A percentile compares a stretch with the other conserved stretches of the same genome.
These are phyloP conservation scores for Acacia crassicarpa DNA, from an alignment of 306 rosid species.

Conservation along the genomic window DNA sequence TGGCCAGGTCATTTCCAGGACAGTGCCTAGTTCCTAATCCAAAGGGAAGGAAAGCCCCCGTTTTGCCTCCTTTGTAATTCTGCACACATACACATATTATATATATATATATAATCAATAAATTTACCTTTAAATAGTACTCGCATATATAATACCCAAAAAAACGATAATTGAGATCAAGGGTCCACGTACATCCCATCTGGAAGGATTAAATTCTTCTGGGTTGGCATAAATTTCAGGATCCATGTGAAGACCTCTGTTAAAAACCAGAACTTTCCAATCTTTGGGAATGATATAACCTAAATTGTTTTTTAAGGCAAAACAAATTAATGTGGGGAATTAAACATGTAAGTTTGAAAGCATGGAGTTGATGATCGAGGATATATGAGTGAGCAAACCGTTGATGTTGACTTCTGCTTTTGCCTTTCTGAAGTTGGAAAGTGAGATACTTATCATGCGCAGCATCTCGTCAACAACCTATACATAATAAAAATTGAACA, in stretches of 20 bases:
- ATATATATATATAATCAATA: background rate
- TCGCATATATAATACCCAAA: too few relatives aligned
- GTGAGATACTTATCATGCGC: constrained; percentile 54
- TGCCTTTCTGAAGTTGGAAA: constrained; percentile 54
- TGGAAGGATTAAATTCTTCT: constrained; percentile 52
- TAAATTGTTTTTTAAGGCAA: background rate
- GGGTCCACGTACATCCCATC: constrained; percentile 59
- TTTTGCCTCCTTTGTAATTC: constrained; percentile 43
- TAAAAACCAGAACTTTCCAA: constrained; percentile 71
- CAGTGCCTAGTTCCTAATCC: constrained; percentile 65
- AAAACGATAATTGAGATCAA: background rate
- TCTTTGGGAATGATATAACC: constrained; percentile 70
- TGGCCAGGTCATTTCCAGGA: constrained; percentile 66
- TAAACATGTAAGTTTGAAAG: background rate
- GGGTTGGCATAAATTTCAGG: constrained; percentile 59
- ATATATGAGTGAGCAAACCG: constrained; percentile 36
- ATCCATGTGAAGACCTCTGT: constrained; percentile 69
- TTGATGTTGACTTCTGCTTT: constrained; percentile 55
- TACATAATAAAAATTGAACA: background rate
- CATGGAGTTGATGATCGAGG: background rate
- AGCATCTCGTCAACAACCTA: constrained; percentile 67
- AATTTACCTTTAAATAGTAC: background rate
- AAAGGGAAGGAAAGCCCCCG: constrained; percentile 63
- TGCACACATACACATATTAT: constrained; percentile 12
- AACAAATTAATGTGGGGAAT: background rate